Conservation (phyloP, 2,329 filamentous ascomycete species). For the Cercospora janseana region DNA sequence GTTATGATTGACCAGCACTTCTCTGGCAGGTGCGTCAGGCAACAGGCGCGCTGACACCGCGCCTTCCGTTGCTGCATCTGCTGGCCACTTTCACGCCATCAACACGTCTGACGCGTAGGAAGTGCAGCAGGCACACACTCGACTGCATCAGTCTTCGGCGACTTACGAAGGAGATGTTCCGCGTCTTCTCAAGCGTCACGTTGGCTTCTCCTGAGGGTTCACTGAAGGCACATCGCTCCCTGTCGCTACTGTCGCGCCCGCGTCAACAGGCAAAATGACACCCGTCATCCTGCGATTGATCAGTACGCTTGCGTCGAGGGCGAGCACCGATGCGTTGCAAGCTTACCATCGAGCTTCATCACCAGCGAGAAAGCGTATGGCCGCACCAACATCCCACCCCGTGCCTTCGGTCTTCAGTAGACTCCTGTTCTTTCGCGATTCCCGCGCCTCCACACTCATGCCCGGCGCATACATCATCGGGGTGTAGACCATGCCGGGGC, state of each 20-base stretch:
- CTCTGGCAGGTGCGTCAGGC: slow-evolving; percentile 8
- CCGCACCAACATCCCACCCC: slow-evolving; percentile 54
- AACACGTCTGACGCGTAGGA: too few relatives aligned
- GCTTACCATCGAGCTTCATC: slow-evolving; percentile 52
- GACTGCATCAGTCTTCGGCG: too few relatives aligned
- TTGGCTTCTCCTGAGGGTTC: slow-evolving; percentile 12
- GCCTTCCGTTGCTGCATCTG: slow-evolving; percentile 1
- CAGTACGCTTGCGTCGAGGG: not conserved
- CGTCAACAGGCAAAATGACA: slow-evolving; percentile 50
- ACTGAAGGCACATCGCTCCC: slow-evolving; percentile 41
- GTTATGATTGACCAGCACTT: not conserved
- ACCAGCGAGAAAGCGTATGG: slow-evolving; percentile 53
- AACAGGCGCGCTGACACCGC: not conserved
- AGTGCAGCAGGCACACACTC: too few relatives aligned
- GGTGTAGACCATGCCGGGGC: slow-evolving; percentile 55
- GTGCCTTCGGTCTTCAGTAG: slow-evolving; percentile 55
- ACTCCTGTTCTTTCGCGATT: slow-evolving; percentile 51
- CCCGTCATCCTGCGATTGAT: slow-evolving; percentile 38
- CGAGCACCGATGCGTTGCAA: slow-evolving; percentile 23
- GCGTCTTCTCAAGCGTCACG: not conserved
- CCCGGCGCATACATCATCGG: slow-evolving; percentile 55
- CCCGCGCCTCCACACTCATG: slow-evolving; percentile 52
- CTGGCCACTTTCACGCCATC: not conserved
- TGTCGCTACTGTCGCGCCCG: slow-evolving; percentile 47
- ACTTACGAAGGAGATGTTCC: too few relatives aligned